Percentiles rank a stretch among this genome's conserved stretches.
phyloP scores from a whole-genome alignment of 768 basidiomycete genomes.

The Termitomyces sp. region DNA sequence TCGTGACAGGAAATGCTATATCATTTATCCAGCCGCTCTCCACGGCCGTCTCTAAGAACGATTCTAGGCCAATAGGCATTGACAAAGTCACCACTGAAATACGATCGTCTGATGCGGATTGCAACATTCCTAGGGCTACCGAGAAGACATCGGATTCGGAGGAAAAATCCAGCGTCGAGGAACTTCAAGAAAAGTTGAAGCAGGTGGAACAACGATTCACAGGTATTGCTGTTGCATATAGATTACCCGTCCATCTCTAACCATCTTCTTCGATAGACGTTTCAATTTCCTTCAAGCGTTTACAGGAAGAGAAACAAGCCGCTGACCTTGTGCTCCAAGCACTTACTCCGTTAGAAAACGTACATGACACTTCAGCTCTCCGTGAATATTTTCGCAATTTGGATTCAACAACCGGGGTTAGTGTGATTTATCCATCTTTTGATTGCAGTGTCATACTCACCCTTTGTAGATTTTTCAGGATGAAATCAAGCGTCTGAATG shows the following conservation, averaged over 20 bases:
- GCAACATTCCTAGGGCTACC: not conserved
- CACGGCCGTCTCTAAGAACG: not conserved
- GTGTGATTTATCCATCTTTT: slow-evolving; percentile 13
- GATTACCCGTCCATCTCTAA: not conserved
- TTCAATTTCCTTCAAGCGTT: slow-evolving; percentile 67
- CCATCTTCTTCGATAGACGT: slow-evolving; percentile 48
- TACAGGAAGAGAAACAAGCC: slow-evolving; percentile 67
- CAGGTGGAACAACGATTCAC: slow-evolving; percentile 74
- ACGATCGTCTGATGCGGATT: not conserved
- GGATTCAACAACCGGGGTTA: slow-evolving; percentile 64
- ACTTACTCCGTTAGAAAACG: slow-evolving; percentile 62
- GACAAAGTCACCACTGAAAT: not conserved
- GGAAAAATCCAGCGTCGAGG: slow-evolving; percentile 37
- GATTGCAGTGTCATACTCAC: not conserved
- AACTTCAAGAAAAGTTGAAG: slow-evolving; percentile 58
- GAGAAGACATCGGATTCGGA: not conserved
- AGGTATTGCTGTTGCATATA: slow-evolving; percentile 34
- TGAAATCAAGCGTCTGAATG: slow-evolving; percentile 73
- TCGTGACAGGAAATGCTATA: not conserved
- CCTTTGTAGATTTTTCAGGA: slow-evolving; percentile 54
- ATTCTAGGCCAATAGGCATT: not conserved
- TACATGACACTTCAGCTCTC: slow-evolving; percentile 60
- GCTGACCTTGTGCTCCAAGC: slow-evolving; percentile 66
- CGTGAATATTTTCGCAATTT: slow-evolving; percentile 69
- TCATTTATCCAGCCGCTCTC: not conserved